phyloP scores from a whole-genome alignment of 495 filamentous ascomycete species.

The Penicillium coprophilum region DNA sequence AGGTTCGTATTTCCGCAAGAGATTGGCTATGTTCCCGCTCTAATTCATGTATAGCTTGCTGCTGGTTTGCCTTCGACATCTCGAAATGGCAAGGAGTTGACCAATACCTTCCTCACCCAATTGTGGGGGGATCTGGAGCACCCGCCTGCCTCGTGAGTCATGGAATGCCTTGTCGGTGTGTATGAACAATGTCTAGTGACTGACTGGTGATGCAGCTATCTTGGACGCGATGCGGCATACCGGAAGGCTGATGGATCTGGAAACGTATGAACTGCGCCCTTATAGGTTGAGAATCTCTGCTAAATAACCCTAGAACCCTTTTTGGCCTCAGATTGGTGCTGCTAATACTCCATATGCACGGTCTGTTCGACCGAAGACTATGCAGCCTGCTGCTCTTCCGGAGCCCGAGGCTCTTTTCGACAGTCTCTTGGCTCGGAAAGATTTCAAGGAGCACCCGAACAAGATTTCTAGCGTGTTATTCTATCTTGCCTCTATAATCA shows the following conservation, averaged over 20 bases:
- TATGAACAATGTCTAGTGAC: conserved; percentile 15
- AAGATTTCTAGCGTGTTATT: conserved; percentile 86
- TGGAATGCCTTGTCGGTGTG: conserved; percentile 1
- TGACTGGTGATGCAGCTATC: conserved; percentile 41
- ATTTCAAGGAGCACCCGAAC: conserved; percentile 66
- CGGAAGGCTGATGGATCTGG: conserved; percentile 68
- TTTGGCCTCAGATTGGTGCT: conserved; percentile 65
- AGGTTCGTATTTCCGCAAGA: conserved; percentile 26
- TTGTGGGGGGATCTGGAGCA: conserved; percentile 71
- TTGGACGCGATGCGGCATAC: conserved; percentile 56
- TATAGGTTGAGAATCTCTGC: background rate
- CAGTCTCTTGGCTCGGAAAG: conserved; percentile 62
- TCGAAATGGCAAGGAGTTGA: conserved; percentile 51
- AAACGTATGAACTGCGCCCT: conserved; percentile 47
- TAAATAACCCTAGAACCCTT: conserved; percentile 45
- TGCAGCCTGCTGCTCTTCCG: conserved; percentile 65
- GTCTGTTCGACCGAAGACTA: conserved; percentile 61
- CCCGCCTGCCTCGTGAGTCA: conserved; percentile 60
- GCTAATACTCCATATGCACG: conserved; percentile 68
- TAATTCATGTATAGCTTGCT: conserved; percentile 32
- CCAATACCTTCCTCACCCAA: conserved; percentile 58
- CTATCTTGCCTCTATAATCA: conserved; percentile 87
- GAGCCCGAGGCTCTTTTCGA: conserved; percentile 81
- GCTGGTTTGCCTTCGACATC: conserved; percentile 54
- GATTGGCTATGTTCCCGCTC: background rate